Base-by-base conservation (phyloP, 306 rosid species). In the Argentina anserina region DNA sequence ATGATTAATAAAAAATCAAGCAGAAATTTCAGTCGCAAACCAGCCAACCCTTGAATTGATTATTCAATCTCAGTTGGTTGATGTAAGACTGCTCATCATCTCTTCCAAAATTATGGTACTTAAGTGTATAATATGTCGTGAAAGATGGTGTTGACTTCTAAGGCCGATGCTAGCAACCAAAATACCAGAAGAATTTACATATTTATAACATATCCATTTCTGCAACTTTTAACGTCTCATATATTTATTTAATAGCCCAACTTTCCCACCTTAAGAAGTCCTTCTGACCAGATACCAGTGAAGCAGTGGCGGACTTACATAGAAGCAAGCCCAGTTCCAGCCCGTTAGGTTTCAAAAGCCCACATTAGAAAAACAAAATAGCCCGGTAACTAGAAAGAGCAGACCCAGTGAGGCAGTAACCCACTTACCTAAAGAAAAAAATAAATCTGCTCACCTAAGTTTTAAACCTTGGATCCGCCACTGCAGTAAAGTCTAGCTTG, bases 101-200 rank as follows among this genome's bases (percentile, higher is more conserved):
- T 65, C 59, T 63, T 45, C 71, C 78, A 65, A 29, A 70, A 49
- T 26, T 68, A 41, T 8, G 63, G 23, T 52, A 72, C 58, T 53
- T 67, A 58, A 50, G 20, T 9, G 45, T 65, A 12, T 26, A 20
- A 53, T 61, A 73, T 74, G 79, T 18, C 60, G 50, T 34, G 65
- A 25, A 45, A 62, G 56, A 82, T 81, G 43, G 69, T 60, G 28
- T 78, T 82, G 88, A 80, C 82, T 76, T 62, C 9, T 74, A 40
- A 15, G 29, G 40, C 69, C 45, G 34, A 70, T 76, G 73, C 63
- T 58, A 72, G 73, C 15, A 70, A 55, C 59, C 65, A 61, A 56
- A 82, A 78, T 70, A 53, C 56, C 65, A 79, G 76, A 73, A 61
- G 75, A 73, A 67, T 43, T 18, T 62, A 34, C 17, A 61, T 31